Percentiles rank a stretch among this genome's conserved stretches.
Conservation (phyloP, 2,329 filamentous ascomycete genomes). For the Ceratocystiopsis minuta region DNA sequence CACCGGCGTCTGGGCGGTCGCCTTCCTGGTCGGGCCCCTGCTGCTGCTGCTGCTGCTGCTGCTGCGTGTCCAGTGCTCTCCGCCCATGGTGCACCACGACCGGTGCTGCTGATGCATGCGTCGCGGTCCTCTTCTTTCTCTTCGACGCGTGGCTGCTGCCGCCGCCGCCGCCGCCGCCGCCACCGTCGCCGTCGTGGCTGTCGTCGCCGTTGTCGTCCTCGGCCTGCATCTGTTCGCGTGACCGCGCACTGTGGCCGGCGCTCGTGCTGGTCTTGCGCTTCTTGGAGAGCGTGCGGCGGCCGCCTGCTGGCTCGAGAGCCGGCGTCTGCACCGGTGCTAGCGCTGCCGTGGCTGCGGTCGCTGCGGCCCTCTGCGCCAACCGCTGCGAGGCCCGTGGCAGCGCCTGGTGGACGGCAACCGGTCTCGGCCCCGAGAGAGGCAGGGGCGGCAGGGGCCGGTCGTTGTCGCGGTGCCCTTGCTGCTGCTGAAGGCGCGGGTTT, state of each 20-base stretch:
- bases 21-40: background rate
- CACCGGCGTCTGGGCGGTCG: background rate
- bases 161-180: background rate
- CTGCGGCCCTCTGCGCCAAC: background rate
- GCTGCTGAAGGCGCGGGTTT: no score
- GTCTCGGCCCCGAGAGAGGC: no score
- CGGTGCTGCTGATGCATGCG: background rate
- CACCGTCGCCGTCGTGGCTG: background rate
- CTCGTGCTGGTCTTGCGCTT: constrained; percentile 1
- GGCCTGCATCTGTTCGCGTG: background rate
- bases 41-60: background rate
- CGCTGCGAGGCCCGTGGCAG: background rate
- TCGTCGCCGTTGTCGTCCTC: background rate
- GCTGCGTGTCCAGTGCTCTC: background rate
- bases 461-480: no score
- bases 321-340: background rate
- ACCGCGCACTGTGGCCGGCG: background rate
- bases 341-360: background rate
- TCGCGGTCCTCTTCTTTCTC: background rate
- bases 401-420: constrained; percentile 4
- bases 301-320: background rate
- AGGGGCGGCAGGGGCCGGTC: no score
- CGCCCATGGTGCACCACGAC: no score
- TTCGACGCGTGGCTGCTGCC: background rate
- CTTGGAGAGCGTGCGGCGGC: background rate